These are phyloP conservation scores for Exophiala dermatitidis DNA, from an alignment of 2,329 filamentous ascomycete genomes.

Conservation along the genomic window DNA sequence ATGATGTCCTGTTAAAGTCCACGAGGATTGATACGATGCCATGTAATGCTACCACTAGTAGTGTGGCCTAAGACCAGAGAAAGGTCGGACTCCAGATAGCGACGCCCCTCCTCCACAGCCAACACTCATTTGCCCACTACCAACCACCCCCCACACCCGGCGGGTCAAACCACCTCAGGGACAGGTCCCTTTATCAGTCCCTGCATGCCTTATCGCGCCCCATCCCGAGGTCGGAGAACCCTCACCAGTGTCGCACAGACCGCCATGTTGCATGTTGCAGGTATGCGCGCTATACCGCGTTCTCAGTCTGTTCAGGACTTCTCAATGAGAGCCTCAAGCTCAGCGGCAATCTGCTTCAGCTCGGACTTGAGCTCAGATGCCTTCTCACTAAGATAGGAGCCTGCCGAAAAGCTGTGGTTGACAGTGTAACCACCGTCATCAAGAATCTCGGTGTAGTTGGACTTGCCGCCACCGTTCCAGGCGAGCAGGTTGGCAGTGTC, in stretches of 20 bases:
- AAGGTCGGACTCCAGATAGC: conserved; percentile 6
- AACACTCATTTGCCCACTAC: not conserved
- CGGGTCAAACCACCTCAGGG: conserved; percentile 3
- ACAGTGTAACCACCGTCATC: conserved; percentile 60
- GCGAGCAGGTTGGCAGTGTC: conserved; percentile 92
- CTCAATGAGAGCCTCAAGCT: conserved; percentile 23
- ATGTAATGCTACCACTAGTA: not conserved
- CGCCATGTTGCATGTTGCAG: not conserved
- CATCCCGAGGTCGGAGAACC: not conserved
- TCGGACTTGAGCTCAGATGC: conserved; percentile 40
- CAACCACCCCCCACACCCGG: not conserved
- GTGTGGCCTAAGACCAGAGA: not conserved
- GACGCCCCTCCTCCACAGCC: not conserved
- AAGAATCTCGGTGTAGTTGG: conserved; percentile 82
- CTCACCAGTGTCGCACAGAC: not conserved
- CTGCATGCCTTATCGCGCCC: not conserved
- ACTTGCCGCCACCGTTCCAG: conserved; percentile 95
- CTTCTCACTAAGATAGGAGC: conserved; percentile 40
- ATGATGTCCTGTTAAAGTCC: not conserved
- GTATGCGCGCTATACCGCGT: not conserved
- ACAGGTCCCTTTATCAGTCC: not conserved
- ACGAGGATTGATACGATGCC: conserved; percentile 2
- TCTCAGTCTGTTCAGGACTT: conserved; percentile 9
- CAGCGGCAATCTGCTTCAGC: conserved; percentile 21
- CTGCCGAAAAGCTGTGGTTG: conserved; percentile 31